Base-by-base conservation (phyloP, 352 stramenopile species). In the Phytophthora rubi region DNA sequence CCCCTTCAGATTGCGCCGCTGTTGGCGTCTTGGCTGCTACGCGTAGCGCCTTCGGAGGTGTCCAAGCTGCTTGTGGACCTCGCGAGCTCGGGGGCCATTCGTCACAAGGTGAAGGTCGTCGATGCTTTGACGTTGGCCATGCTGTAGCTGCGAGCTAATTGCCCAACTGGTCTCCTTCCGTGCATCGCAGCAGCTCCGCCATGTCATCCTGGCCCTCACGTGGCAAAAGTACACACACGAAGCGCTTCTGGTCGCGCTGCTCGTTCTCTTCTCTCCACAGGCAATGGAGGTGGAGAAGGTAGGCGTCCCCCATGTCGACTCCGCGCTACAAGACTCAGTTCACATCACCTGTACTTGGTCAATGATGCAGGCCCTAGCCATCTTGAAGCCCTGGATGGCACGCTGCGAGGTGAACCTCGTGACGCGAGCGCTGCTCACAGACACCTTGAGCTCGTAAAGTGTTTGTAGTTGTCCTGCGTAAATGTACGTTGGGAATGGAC, bases 211-310 rank as follows among this genome's bases (percentile, higher is more conserved):
- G 35, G 26, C 53, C 2, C 59, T 76, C 30, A 53, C 65, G 1
- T 75, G 68, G 62, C 52, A 61, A 21, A 23, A 54, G 6, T 45
- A 75, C 52, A 52, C 39, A 4, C 35, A 68, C 16, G 68, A 71
- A 33, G 63, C 58, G 9, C 45, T 75, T 15, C 26, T 71, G 13
- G 9, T 75, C 4, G 18, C 57, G 37, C 33, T 76, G 18, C 42
- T 70, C 13, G 26, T 72, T 26, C 62, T 76, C n/a, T 65, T 76
- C 47, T 65, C 62, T 28, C 53, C 62, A 37, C 47, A 61, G 42
- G 44, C 57, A n/a, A 53, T 58, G 15, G 52, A 63, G 2, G 53
- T 65, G 47, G 33, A 72, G 58, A 58, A 72, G 68, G 57, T 59
- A 65, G 4, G 45, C 15, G 6, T 21, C 13, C 39, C 16, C 4